phyloP scores from a whole-genome alignment of 345 rosid species.

The Hibiscus tridactylites region DNA sequence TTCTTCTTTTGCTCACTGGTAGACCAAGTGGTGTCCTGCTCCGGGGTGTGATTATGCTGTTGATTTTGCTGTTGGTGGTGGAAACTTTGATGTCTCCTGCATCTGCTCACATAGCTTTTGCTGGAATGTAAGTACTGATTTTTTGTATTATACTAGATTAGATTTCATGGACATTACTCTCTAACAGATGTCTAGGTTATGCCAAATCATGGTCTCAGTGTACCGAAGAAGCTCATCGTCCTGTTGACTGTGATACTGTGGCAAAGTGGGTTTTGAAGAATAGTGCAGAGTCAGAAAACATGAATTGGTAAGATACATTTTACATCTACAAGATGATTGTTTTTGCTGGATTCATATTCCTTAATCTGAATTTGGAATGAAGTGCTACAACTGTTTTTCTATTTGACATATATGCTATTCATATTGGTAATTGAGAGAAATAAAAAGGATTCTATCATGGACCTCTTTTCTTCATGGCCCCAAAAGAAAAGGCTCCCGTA shows the following conservation, averaged over 20 bases:
- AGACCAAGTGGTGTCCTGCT: conserved; percentile 99
- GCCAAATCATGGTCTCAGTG: conserved; percentile 44
- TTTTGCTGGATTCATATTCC: background rate
- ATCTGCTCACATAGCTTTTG: conserved; percentile 74
- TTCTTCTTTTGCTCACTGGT: conserved; percentile 3
- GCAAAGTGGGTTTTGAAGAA: conserved; percentile 91
- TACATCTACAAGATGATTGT: background rate
- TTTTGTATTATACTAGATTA: background rate
- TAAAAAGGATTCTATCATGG: background rate
- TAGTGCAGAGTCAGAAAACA: conserved; percentile 97
- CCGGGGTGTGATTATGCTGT: conserved; percentile 92
- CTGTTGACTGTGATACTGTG: conserved; percentile 90
- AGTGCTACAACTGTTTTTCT: background rate
- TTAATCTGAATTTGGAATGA: background rate
- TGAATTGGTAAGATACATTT: conserved; percentile 69
- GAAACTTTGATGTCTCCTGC: conserved; percentile 77
- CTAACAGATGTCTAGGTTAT: background rate
- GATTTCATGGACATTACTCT: background rate
- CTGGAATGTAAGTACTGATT: conserved; percentile 63
- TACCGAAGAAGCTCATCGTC: conserved; percentile 98
- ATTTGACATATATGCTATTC: background rate
- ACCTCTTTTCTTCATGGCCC: background rate
- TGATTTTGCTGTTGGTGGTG: conserved; percentile 75
- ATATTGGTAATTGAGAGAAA: background rate
- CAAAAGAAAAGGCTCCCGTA: background rate